A percentile compares a stretch with the other conserved stretches of the same genome.
Evolutionary conservation across 208 protist genomes (phyloP).

Genomic region (Porcisia deanei): DNA sequence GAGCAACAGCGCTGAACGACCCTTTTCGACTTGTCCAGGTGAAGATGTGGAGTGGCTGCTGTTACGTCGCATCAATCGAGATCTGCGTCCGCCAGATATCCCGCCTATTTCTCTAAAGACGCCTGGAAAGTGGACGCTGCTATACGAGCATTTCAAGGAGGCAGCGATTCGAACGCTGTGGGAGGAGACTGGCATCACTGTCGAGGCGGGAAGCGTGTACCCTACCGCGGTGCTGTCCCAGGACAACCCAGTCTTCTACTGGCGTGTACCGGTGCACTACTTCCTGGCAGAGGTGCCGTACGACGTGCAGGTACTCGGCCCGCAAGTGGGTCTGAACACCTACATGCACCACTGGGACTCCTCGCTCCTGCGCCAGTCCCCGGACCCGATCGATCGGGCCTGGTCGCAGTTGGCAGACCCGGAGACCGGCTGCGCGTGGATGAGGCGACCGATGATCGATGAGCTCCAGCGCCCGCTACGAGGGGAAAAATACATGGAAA

Average conservation of each 20-base stretch:
- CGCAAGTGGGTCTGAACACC: constrained; percentile 65
- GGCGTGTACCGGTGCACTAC: constrained; percentile 89
- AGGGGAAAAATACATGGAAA: constrained; percentile 83
- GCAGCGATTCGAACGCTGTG: constrained; percentile 85
- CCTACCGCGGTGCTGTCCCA: constrained; percentile 68
- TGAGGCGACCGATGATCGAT: constrained; percentile 73
- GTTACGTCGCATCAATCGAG: constrained; percentile 90
- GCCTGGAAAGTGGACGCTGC: constrained; percentile 89
- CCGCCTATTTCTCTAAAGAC: constrained; percentile 90
- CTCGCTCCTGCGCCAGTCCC: constrained; percentile 78
- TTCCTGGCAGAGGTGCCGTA: constrained; percentile 88
- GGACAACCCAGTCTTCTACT: constrained; percentile 74
- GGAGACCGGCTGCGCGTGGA: constrained; percentile 87
- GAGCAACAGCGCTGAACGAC: not conserved
- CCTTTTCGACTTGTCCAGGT: not conserved
- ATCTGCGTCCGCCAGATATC: constrained; percentile 87
- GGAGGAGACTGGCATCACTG: constrained; percentile 91
- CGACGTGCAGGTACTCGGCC: constrained; percentile 76
- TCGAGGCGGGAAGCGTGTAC: constrained; percentile 61
- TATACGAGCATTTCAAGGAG: constrained; percentile 91
- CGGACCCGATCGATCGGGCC: constrained; percentile 87
- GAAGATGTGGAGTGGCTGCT: constrained; percentile 83
- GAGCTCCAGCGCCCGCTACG: constrained; percentile 85
- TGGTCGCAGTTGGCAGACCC: constrained; percentile 85
- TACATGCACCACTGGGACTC: constrained; percentile 89